A percentile compares a stretch with the other conserved stretches of the same genome.
These are phyloP conservation scores for Phytophthora pluvialis DNA, from an alignment of 352 stramenopile genomes.

Conservation along the genomic window DNA sequence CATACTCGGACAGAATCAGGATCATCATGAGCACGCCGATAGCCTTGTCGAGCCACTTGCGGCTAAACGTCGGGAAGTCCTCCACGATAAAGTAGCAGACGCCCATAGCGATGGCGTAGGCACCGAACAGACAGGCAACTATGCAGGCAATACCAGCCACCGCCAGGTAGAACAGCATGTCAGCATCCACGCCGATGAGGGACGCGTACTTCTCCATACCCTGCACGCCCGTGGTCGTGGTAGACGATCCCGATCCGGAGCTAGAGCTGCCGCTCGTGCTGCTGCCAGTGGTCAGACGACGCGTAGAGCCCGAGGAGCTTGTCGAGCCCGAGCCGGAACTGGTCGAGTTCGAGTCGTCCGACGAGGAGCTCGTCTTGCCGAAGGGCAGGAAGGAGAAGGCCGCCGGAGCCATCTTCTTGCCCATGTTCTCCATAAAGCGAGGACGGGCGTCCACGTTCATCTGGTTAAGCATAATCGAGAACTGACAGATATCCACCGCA, in stretches of 20 bases:
- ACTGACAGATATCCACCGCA: slow-evolving; percentile 80
- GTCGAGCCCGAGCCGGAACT: slow-evolving; percentile 11
- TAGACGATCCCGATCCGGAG: slow-evolving; percentile 35
- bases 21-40: slow-evolving; percentile 87
- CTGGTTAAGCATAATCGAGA: slow-evolving; percentile 86
- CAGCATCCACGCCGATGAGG: slow-evolving; percentile 70
- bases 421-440: slow-evolving; percentile 80
- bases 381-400: slow-evolving; percentile 75
- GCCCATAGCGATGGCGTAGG: slow-evolving; percentile 56
- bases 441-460: slow-evolving; percentile 83
- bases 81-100: slow-evolving; percentile 57
- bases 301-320: slow-evolving; percentile 15
- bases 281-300: slow-evolving; percentile 41
- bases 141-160: slow-evolving; percentile 63
- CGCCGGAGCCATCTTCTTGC: slow-evolving; percentile 68
- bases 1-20: slow-evolving; percentile 85
- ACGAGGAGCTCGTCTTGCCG: slow-evolving; percentile 43
- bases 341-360: slow-evolving; percentile 26
- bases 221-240: slow-evolving; percentile 41
- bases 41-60: slow-evolving; percentile 81
- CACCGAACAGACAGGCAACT: slow-evolving; percentile 50
- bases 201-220: slow-evolving; percentile 86
- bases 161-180: slow-evolving; percentile 88
- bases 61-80: slow-evolving; percentile 60
- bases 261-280: slow-evolving; percentile 29